Conservation (phyloP, 2,329 filamentous ascomycete species). For the Bertia moriformis region DNA sequence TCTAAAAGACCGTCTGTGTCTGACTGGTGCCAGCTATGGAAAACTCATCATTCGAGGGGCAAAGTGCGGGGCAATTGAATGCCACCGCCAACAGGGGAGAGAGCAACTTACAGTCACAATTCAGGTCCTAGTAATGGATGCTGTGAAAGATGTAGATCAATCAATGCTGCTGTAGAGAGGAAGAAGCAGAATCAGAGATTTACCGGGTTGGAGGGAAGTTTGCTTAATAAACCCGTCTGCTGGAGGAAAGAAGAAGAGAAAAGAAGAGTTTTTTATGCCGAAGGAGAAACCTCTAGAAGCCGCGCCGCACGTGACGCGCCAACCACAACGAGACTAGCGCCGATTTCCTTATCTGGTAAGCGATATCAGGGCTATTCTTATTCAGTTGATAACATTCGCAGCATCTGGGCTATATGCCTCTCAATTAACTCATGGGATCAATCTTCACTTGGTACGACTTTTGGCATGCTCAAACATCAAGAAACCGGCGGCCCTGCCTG, state of each 20-base stretch:
- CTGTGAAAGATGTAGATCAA: constrained; percentile 10
- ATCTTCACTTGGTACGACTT: no score
- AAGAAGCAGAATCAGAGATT: constrained; percentile 4
- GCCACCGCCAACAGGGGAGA: constrained; percentile 1
- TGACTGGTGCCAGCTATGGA: constrained; percentile 54
- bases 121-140: constrained; percentile 4
- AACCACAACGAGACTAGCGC: constrained; percentile 1
- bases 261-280: constrained; percentile 16
- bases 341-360: no score
- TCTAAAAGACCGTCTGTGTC: constrained; percentile 41
- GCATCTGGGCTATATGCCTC: no score
- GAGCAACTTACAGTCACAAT: constrained; percentile 9
- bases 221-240: not conserved
- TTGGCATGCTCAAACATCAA: no score
- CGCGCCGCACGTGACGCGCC: not conserved
- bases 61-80: constrained; percentile 1
- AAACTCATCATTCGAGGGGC: constrained; percentile 35
- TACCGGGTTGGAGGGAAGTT: constrained; percentile 5
- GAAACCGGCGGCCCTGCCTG: no score
- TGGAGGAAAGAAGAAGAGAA: constrained; percentile 13
- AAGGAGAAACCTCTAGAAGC: constrained; percentile 1
- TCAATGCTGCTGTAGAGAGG: constrained; percentile 4
- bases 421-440: no score
- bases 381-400: no score
- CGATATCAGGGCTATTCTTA: no score